Conservation (phyloP, 306 rosid genomes). For the Acmispon strigosus region DNA sequence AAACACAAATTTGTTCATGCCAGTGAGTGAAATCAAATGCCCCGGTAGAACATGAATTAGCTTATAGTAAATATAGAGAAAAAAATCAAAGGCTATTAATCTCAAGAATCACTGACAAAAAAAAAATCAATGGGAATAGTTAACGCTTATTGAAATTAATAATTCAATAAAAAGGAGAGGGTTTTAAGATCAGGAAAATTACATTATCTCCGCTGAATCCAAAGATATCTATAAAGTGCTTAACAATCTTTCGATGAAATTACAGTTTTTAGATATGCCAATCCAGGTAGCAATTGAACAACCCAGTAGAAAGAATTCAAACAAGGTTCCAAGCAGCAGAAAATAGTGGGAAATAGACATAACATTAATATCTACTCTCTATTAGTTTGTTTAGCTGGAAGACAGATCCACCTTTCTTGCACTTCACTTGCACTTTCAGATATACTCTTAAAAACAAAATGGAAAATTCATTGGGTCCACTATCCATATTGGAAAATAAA, state of each 20-base stretch:
- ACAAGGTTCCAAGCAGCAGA: constrained; percentile 12
- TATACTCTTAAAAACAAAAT: neutral
- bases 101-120: neutral
- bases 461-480: neutral
- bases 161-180: neutral
- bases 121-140: neutral
- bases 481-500: neutral
- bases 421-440: neutral
- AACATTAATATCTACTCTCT: neutral
- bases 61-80: neutral
- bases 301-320: neutral
- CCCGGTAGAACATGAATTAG: neutral
- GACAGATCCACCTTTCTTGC: neutral
- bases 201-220: neutral
- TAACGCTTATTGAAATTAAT: neutral
- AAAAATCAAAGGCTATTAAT: neutral
- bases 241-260: neutral
- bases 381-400: neutral
- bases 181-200: neutral
- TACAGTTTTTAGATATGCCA: constrained; percentile 13
- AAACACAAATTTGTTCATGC: constrained; percentile 12
- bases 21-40: constrained; percentile 20
- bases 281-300: neutral
- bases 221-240: constrained; percentile 4
- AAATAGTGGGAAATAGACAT: neutral